phyloP scores from a whole-genome alignment of 75 land plant genomes.

The Cryptomeria japonica region DNA sequence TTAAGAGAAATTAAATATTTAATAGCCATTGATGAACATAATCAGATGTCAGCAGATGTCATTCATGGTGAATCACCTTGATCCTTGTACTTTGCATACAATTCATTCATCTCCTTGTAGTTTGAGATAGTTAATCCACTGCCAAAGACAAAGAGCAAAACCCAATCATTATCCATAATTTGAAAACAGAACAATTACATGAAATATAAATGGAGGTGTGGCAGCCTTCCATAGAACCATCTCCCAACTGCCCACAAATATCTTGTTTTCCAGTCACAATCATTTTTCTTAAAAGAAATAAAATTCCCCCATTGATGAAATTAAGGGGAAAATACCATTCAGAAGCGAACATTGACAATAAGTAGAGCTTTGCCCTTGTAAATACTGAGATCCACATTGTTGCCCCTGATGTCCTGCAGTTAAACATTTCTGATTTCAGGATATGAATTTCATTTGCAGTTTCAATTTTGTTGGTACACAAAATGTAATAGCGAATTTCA shows the following conservation, averaged over 20 bases:
- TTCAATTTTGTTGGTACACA: background rate
- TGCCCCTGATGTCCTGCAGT: slow-evolving; percentile 63
- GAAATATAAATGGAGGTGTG: background rate
- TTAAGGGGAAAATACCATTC: slow-evolving; percentile 48
- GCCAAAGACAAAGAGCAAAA: background rate
- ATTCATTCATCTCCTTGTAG: slow-evolving; percentile 67
- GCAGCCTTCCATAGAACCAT: background rate
- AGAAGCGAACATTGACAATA: slow-evolving; percentile 89
- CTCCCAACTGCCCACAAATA: background rate
- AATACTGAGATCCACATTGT: slow-evolving; percentile 70
- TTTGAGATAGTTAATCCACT: slow-evolving; percentile 69
- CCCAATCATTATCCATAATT: background rate
- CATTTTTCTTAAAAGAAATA: background rate
- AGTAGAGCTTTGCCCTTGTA: slow-evolving; percentile 86
- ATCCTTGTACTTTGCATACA: slow-evolving; percentile 68
- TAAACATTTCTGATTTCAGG: background rate
- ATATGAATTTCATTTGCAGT: background rate
- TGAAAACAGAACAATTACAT: background rate
- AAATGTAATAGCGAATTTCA: background rate
- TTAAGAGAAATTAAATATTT: background rate
- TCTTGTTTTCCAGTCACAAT: background rate
- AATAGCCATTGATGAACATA: background rate
- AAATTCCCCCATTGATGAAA: background rate
- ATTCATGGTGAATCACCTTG: slow-evolving; percentile 30
- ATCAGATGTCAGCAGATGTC: no score